A percentile compares a stretch with the other conserved stretches of the same genome.
Evolutionary conservation across 1,284 basidiomycete species (phyloP).

Genomic region (Microbotryum silenes-acaulis): DNA sequence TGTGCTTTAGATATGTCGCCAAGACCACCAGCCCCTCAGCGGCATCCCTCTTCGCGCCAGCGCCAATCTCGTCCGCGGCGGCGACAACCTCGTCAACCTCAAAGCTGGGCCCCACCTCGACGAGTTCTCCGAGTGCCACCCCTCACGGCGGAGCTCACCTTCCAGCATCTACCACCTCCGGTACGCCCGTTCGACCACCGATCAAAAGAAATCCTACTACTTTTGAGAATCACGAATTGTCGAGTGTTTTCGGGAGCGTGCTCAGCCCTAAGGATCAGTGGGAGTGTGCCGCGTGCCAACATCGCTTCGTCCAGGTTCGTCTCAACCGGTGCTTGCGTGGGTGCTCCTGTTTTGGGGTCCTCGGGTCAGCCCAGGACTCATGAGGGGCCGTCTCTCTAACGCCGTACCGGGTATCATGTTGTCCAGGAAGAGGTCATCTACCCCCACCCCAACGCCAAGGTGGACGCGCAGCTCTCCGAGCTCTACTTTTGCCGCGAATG

Average conservation of each 20-base stretch:
- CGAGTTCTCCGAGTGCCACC: not conserved
- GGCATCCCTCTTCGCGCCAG: conserved; percentile 25
- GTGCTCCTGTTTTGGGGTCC: not conserved
- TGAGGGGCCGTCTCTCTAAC: not conserved
- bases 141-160: not conserved
- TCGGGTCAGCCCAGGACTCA: no score
- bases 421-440: conserved; percentile 27
- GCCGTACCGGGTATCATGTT: not conserved
- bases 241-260: conserved; percentile 20
- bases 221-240: conserved; percentile 12
- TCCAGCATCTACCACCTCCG: conserved; percentile 2
- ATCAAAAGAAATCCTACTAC: not conserved
- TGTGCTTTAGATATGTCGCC: not conserved
- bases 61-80: not conserved
- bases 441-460: conserved; percentile 23
- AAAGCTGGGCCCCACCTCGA: not conserved
- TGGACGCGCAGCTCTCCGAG: conserved; percentile 7
- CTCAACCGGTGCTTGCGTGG: not conserved
- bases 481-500: conserved; percentile 25
- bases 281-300: conserved; percentile 17
- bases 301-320: conserved; percentile 17
- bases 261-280: conserved; percentile 22
- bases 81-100: not conserved
- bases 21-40: not conserved
- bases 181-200: not conserved